These are phyloP conservation scores for Isoetes engelmannii DNA, from an alignment of 83 land plant species.

Conservation along the genomic window DNA sequence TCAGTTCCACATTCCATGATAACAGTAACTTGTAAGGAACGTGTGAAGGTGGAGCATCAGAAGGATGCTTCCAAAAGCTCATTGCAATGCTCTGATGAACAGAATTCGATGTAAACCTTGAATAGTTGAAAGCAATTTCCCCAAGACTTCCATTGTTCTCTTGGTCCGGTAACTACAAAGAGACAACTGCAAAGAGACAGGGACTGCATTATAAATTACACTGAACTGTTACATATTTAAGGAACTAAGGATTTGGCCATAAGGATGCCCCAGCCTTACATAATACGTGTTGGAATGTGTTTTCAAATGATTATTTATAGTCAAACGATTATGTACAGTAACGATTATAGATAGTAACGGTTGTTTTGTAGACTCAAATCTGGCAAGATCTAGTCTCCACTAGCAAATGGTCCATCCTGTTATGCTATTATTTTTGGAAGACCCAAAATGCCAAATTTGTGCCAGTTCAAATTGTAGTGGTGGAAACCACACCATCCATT, in stretches of 20 bases:
- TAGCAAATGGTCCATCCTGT: constrained; percentile 6
- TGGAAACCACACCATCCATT: constrained; percentile 14
- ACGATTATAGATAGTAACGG: neutral
- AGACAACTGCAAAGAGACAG: neutral
- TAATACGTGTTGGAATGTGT: constrained; percentile 4
- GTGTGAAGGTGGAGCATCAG: neutral
- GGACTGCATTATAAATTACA: neutral
- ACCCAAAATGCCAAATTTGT: constrained; percentile 2
- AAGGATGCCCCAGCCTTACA: neutral
- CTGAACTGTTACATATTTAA: neutral
- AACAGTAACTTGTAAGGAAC: too few species aligned
- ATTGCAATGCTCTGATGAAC: neutral
- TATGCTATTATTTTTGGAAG: neutral
- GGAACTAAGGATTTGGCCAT: neutral
- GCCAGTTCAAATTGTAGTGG: constrained; percentile 7
- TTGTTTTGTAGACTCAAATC: constrained; percentile 5
- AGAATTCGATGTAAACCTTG: neutral
- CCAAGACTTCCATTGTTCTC: constrained; percentile 1
- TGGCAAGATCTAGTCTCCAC: constrained; percentile 2
- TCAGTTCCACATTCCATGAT: too few species aligned
- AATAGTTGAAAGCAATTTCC: neutral
- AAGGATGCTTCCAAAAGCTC: neutral
- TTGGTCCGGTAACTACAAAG: neutral
- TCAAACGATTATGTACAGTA: neutral
- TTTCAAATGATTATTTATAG: neutral